Conservation (phyloP, 1,284 basidiomycete genomes). For the Apiotrichum laibachii region DNA sequence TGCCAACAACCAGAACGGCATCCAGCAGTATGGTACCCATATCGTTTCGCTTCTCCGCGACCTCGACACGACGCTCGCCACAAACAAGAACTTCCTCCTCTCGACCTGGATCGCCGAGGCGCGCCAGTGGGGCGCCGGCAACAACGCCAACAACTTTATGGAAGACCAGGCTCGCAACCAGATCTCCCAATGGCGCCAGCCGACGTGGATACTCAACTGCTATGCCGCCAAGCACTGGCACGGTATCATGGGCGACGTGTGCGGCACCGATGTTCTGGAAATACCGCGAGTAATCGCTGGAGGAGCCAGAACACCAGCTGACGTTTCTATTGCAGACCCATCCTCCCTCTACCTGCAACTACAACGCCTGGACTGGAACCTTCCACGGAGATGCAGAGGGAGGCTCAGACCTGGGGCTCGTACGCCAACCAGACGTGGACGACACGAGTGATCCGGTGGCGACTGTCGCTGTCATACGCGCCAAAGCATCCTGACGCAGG, state of each 20-base stretch:
- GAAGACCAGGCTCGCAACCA: constrained; percentile 55
- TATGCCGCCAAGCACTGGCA: constrained; percentile 57
- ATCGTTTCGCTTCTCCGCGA: constrained; percentile 48
- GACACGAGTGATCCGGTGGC: too few species aligned
- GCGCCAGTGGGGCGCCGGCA: constrained; percentile 41
- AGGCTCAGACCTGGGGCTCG: too few species aligned
- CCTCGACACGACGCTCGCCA: constrained; percentile 50
- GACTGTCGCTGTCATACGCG: too few species aligned
- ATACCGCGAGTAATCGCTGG: too few species aligned
- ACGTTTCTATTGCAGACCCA: too few species aligned
- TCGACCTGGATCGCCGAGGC: constrained; percentile 52
- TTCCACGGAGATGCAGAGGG: too few species aligned
- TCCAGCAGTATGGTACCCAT: background rate
- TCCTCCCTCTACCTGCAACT: too few species aligned
- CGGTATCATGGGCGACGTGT: constrained; percentile 53
- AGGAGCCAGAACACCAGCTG: too few species aligned
- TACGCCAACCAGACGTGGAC: too few species aligned
- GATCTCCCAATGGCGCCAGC: constrained; percentile 56
- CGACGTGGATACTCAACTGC: constrained; percentile 34
- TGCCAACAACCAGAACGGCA: background rate
- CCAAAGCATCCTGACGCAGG: too few species aligned
- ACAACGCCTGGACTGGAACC: too few species aligned
- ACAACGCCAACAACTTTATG: constrained; percentile 20
- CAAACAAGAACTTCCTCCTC: constrained; percentile 50
- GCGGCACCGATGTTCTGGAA: constrained; percentile 34